phyloP scores from a whole-genome alignment of 148 eudicot species.

The Heliamphora exappendiculata region DNA sequence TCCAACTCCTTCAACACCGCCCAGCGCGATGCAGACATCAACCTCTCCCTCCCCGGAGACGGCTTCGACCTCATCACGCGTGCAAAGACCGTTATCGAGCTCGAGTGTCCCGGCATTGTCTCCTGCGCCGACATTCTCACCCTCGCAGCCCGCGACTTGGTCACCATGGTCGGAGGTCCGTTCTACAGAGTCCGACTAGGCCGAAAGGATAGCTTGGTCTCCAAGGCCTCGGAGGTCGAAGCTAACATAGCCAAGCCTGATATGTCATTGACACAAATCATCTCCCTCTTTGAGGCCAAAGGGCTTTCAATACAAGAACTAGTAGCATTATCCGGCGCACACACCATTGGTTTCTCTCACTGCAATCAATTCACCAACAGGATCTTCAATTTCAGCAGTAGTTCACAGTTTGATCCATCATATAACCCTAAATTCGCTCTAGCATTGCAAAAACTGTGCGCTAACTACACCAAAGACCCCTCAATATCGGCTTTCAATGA shows the following conservation, averaged over 20 bases:
- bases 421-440: conserved; percentile 46
- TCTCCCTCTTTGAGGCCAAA: conserved; percentile 41
- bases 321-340: conserved; percentile 66
- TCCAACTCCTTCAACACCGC: conserved; percentile 48
- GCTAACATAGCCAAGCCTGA: conserved; percentile 54
- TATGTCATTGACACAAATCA: conserved; percentile 46
- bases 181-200: conserved; percentile 46
- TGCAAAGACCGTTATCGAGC: conserved; percentile 53
- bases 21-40: conserved; percentile 50
- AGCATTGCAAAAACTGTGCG: conserved; percentile 45
- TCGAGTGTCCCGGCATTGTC: conserved; percentile 59
- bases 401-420: conserved; percentile 34
- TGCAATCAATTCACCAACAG: conserved; percentile 61
- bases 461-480: conserved; percentile 45
- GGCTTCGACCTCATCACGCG: conserved; percentile 61
- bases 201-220: conserved; percentile 46
- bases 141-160: conserved; percentile 44
- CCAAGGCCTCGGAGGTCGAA: conserved; percentile 40
- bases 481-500: conserved; percentile 62
- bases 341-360: conserved; percentile 80
- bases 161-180: conserved; percentile 66
- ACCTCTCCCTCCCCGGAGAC: conserved; percentile 60
- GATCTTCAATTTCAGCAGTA: conserved; percentile 42
- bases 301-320: conserved; percentile 53
- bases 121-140: conserved; percentile 71